A percentile compares a stretch with the other conserved stretches of the same genome.
phyloP scores from a whole-genome alignment of 768 basidiomycete genomes.

The Favolaschia claudopus region DNA sequence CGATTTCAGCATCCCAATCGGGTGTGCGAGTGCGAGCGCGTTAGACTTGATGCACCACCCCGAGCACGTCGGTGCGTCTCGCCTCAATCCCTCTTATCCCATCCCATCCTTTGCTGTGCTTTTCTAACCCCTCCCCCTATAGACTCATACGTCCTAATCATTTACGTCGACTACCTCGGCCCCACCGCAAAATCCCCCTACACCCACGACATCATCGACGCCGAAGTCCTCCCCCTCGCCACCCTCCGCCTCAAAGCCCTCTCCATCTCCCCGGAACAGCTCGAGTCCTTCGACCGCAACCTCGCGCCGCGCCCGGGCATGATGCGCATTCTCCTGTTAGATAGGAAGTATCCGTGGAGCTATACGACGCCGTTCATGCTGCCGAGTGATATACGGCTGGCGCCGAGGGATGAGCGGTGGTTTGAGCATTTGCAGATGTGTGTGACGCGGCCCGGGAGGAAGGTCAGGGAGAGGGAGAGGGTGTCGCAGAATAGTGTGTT shows the following conservation, averaged over 20 bases:
- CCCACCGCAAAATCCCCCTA: not conserved
- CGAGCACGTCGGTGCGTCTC: not conserved
- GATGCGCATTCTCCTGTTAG: conserved; percentile 5
- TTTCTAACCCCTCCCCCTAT: not conserved
- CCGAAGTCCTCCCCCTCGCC: not conserved
- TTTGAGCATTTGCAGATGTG: conserved; percentile 4
- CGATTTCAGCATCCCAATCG: not conserved
- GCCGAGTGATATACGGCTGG: not conserved
- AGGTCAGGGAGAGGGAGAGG: no score
- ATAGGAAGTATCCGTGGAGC: conserved; percentile 5
- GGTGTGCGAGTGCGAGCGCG: not conserved
- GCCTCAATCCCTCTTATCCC: no score
- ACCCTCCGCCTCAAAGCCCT: not conserved
- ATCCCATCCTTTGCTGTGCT: no score
- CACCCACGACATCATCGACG: not conserved
- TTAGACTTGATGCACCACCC: not conserved
- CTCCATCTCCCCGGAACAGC: not conserved
- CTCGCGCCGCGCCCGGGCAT: conserved; percentile 4
- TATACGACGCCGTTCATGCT: conserved; percentile 9
- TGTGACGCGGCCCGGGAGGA: conserved; percentile 2
- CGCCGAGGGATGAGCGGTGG: not conserved
- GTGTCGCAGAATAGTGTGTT: no score
- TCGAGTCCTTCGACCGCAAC: not conserved
- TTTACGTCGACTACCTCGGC: not conserved
- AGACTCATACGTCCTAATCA: not conserved